Conservation (phyloP, 2,329 filamentous ascomycete species). For the Macroventuria anomochaeta region DNA sequence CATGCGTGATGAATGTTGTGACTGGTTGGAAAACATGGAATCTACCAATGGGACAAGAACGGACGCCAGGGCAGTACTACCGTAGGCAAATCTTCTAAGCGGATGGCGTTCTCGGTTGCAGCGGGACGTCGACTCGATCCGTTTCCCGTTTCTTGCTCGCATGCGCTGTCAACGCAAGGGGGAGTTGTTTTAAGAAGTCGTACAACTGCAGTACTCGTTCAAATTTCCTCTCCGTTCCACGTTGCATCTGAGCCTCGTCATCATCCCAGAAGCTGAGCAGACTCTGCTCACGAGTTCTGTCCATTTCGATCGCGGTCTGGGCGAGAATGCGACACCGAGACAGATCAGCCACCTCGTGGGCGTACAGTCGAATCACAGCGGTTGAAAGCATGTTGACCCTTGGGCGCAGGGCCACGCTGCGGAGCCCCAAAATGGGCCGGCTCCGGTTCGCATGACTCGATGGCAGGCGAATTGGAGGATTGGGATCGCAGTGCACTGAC, state of each 20-base stretch:
- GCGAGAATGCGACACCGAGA: constrained; percentile 18
- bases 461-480: constrained; percentile 38
- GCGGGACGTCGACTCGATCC: constrained; percentile 37
- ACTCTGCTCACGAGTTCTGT: constrained; percentile 10
- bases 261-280: constrained; percentile 7
- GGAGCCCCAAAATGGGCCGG: constrained; percentile 26
- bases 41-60: constrained; percentile 32
- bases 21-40: constrained; percentile 33
- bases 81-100: constrained; percentile 31
- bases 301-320: constrained; percentile 17
- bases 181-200: neutral
- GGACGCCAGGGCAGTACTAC: constrained; percentile 27
- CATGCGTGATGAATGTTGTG: constrained; percentile 34
- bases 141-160: constrained; percentile 16
- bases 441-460: constrained; percentile 46
- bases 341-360: constrained; percentile 35
- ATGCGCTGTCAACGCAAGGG: constrained; percentile 15
- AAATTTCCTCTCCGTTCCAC: constrained; percentile 1
- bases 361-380: constrained; percentile 35
- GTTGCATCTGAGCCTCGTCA: constrained; percentile 2
- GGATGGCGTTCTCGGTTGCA: constrained; percentile 45
- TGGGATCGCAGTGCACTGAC: constrained; percentile 25
- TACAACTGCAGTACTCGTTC: constrained; percentile 2
- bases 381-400: constrained; percentile 12
- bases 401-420: constrained; percentile 24